A percentile compares a stretch with the other conserved stretches of the same genome.
These are phyloP conservation scores for Fusarium azukiicola DNA, from an alignment of 2,329 filamentous ascomycete genomes.

Conservation along the genomic window DNA sequence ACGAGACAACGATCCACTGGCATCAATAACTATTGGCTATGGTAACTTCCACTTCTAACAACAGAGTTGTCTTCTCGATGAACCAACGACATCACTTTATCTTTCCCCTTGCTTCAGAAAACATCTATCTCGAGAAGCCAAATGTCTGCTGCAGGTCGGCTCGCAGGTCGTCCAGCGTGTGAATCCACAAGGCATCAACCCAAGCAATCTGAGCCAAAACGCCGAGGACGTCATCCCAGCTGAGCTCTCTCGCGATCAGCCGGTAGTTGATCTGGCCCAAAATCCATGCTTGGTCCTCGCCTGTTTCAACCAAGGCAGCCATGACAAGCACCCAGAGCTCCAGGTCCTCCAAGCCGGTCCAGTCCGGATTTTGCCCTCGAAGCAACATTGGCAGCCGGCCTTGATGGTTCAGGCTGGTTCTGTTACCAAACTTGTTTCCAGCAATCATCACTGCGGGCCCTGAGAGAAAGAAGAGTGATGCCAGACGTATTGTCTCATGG, in stretches of 20 bases:
- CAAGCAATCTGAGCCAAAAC: background rate
- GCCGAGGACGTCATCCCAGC: background rate
- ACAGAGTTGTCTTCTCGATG: too few species aligned
- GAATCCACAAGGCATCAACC: background rate
- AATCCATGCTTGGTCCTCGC: background rate
- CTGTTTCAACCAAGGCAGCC: background rate
- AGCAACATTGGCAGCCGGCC: background rate
- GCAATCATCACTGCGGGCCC: background rate
- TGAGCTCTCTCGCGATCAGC: background rate
- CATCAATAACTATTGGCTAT: too few species aligned
- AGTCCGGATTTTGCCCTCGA: background rate
- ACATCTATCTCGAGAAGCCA: background rate
- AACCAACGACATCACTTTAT: too few species aligned
- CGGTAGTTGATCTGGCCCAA: background rate
- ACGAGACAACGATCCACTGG: too few species aligned
- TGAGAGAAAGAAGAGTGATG: background rate
- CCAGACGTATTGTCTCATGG: background rate
- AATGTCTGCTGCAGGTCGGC: background rate
- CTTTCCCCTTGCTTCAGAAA: too few species aligned
- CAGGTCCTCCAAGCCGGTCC: conserved; percentile 3
- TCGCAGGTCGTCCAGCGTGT: background rate
- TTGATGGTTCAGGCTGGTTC: background rate
- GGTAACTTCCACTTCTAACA: too few species aligned
- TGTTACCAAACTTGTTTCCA: background rate
- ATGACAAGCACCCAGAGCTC: background rate